Conservation (phyloP, 495 filamentous ascomycete species). For the Cercophora scortea region DNA sequence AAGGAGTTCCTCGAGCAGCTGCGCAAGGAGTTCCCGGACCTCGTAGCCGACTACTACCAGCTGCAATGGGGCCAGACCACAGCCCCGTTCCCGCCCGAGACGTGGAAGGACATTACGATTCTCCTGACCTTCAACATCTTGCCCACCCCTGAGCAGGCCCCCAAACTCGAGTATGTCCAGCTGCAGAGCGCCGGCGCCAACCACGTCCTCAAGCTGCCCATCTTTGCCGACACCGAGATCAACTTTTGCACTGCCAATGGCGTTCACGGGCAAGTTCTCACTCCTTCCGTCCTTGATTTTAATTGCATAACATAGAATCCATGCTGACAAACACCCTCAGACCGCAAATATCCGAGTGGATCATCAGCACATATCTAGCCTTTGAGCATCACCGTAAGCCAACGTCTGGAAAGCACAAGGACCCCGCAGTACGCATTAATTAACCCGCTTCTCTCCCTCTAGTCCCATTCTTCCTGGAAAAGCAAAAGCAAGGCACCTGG, state of each 20-base stretch:
- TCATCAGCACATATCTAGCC: constrained; percentile 44
- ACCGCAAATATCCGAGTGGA: constrained; percentile 81
- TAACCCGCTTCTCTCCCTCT: neutral
- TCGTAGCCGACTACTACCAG: constrained; percentile 32
- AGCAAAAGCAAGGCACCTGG: constrained; percentile 48
- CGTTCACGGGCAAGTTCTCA: constrained; percentile 52
- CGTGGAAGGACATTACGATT: constrained; percentile 56
- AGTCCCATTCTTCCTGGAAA: constrained; percentile 47
- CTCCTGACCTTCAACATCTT: constrained; percentile 52
- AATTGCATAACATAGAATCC: neutral
- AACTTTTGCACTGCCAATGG: constrained; percentile 66
- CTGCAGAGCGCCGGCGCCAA: constrained; percentile 69
- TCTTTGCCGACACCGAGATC: constrained; percentile 57
- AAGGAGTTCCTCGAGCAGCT: constrained; percentile 33
- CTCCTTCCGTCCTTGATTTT: neutral
- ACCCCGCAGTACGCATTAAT: no score
- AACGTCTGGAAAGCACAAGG: neutral
- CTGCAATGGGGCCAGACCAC: neutral
- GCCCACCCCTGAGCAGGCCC: constrained; percentile 33
- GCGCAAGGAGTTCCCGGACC: constrained; percentile 40
- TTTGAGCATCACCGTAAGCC: constrained; percentile 38
- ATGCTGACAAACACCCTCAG: constrained; percentile 9
- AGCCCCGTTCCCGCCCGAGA: constrained; percentile 20
- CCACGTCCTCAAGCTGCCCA: constrained; percentile 51
- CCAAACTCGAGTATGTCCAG: constrained; percentile 64